phyloP scores from a whole-genome alignment of 352 stramenopile genomes.

The Saprolegnia diclina region DNA sequence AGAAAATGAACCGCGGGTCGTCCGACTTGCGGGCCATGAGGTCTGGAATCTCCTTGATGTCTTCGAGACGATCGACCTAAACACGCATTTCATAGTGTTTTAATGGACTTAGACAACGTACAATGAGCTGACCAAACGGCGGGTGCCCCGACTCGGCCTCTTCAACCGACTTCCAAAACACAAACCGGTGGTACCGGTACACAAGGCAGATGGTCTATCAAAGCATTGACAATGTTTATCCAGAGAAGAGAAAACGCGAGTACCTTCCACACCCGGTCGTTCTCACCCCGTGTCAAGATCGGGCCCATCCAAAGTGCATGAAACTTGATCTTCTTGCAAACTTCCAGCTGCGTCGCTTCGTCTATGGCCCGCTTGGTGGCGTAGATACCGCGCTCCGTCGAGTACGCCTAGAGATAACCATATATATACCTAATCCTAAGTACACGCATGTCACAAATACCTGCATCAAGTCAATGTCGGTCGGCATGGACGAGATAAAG shows the following conservation, averaged over 20 bases:
- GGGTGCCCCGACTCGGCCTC: slow-evolving; percentile 54
- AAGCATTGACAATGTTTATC: slow-evolving; percentile 25
- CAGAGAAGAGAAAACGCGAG: not conserved
- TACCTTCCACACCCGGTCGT: slow-evolving; percentile 67
- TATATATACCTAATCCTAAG: not conserved
- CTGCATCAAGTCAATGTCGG: slow-evolving; percentile 72
- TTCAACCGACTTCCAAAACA: slow-evolving; percentile 74
- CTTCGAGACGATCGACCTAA: slow-evolving; percentile 61
- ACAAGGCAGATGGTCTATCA: slow-evolving; percentile 46
- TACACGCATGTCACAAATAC: slow-evolving; percentile 13
- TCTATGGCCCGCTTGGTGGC: slow-evolving; percentile 41
- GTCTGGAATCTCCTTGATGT: slow-evolving; percentile 39
- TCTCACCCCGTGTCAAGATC: slow-evolving; percentile 55
- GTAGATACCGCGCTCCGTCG: slow-evolving; percentile 55
- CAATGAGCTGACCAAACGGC: slow-evolving; percentile 54
- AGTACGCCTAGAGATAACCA: slow-evolving; percentile 35
- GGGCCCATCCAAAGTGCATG: slow-evolving; percentile 64
- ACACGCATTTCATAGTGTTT: not conserved
- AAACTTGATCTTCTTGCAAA: slow-evolving; percentile 46
- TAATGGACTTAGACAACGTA: slow-evolving; percentile 31
- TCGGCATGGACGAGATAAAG: slow-evolving; percentile 71
- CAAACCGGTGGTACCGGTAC: slow-evolving; percentile 68
- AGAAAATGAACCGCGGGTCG: slow-evolving; percentile 56
- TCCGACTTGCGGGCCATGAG: slow-evolving; percentile 38
- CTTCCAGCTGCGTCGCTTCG: slow-evolving; percentile 46